Evolutionary conservation across 1,139 yeast species (phyloP).

Genomic region (Geotrichum cucujoidarum): DNA sequence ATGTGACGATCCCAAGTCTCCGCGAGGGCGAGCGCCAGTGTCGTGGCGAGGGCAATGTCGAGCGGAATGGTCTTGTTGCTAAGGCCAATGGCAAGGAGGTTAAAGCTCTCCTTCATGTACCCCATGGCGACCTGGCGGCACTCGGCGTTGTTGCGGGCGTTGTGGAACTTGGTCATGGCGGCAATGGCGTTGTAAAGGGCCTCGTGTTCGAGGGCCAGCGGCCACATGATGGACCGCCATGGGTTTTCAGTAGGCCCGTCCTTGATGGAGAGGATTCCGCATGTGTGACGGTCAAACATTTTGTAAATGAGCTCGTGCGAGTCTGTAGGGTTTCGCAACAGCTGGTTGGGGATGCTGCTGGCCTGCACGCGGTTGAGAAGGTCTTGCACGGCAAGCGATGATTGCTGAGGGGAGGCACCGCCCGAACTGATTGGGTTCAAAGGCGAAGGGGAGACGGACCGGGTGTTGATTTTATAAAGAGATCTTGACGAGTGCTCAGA

Average conservation of each 20-base stretch:
- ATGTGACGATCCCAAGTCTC: conserved; percentile 68
- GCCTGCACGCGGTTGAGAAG: conserved; percentile 5
- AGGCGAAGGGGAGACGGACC: not conserved
- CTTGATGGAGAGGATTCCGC: conserved; percentile 58
- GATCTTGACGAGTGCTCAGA: not conserved
- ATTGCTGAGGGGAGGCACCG: not conserved
- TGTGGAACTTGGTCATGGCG: conserved; percentile 61
- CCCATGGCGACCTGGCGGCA: conserved; percentile 48
- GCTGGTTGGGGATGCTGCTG: not conserved
- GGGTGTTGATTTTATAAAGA: not conserved
- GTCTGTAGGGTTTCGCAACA: conserved; percentile 15
- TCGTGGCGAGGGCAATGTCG: conserved; percentile 63
- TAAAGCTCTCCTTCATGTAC: conserved; percentile 57
- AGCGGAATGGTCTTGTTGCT: conserved; percentile 48
- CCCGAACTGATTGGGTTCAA: not conserved
- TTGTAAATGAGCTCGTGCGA: conserved; percentile 31
- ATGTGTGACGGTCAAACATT: conserved; percentile 44
- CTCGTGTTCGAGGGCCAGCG: conserved; percentile 49
- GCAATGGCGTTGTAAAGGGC: conserved; percentile 59
- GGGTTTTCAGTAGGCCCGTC: conserved; percentile 63
- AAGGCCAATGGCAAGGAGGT: conserved; percentile 55
- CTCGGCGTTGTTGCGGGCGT: conserved; percentile 46
- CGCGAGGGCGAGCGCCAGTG: conserved; percentile 56
- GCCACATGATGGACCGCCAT: conserved; percentile 57
- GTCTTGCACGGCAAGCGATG: conserved; percentile 1